Percentiles rank a stretch among this genome's conserved stretches.
These are phyloP conservation scores for Diaporthe citrichinensis DNA, from an alignment of 2,329 filamentous ascomycete species.

Conservation along the genomic window DNA sequence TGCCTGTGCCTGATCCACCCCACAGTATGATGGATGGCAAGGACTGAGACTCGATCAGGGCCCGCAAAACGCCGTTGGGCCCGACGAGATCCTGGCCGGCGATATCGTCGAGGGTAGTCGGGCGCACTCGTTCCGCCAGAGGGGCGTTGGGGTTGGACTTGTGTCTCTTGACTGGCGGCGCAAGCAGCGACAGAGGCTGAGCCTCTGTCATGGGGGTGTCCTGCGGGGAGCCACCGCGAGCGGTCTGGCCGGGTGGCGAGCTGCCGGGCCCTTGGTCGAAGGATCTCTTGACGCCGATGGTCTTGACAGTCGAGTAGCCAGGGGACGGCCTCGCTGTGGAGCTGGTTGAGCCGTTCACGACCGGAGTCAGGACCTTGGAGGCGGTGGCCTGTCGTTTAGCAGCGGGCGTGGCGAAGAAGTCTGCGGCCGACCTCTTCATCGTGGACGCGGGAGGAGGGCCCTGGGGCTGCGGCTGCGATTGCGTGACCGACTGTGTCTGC, in stretches of 20 bases:
- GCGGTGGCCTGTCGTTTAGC: slow-evolving; percentile 66
- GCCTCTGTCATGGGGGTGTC: slow-evolving; percentile 47
- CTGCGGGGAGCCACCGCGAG: slow-evolving; percentile 41
- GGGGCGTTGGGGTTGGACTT: slow-evolving; percentile 83
- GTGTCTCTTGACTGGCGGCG: slow-evolving; percentile 71
- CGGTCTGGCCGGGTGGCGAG: slow-evolving; percentile 41
- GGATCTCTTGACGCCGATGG: slow-evolving; percentile 62
- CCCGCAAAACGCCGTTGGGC: slow-evolving; percentile 83
- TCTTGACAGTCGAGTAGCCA: slow-evolving; percentile 39
- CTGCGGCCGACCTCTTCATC: slow-evolving; percentile 69
- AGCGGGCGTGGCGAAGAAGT: slow-evolving; percentile 74
- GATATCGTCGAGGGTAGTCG: slow-evolving; percentile 85
- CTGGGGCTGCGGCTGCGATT: background rate
- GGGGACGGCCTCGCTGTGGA: slow-evolving; percentile 9
- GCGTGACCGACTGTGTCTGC: slow-evolving; percentile 49
- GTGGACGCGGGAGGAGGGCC: slow-evolving; percentile 52
- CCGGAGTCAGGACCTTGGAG: slow-evolving; percentile 51
- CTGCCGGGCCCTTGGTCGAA: slow-evolving; percentile 69
- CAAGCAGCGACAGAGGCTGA: slow-evolving; percentile 43
- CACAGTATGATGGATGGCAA: slow-evolving; percentile 97
- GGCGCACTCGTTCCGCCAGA: slow-evolving; percentile 94
- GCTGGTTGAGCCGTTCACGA: slow-evolving; percentile 51
- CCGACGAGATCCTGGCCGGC: slow-evolving; percentile 94
- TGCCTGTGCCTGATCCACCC: slow-evolving; percentile 85
- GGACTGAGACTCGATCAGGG: slow-evolving; percentile 86